These are phyloP conservation scores for Phytophthora colocasiae DNA, from an alignment of 352 stramenopile genomes.

Conservation along the genomic window DNA sequence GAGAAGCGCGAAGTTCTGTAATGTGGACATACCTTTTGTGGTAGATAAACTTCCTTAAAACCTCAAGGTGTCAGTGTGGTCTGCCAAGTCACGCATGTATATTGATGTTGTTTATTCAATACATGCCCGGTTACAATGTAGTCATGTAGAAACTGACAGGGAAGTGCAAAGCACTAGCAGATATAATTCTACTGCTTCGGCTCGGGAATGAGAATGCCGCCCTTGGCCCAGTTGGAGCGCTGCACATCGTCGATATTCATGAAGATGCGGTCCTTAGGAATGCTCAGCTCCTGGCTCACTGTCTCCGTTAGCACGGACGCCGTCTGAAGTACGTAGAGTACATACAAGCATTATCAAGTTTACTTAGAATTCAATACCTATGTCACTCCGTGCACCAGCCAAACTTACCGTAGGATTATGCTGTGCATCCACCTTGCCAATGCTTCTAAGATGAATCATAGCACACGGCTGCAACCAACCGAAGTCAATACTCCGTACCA, in stretches of 20 bases:
- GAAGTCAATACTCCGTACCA: not conserved
- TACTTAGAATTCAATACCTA: too few species aligned
- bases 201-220: constrained; percentile 43
- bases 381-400: too few species aligned
- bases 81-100: too few species aligned
- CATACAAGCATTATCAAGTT: not conserved
- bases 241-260: constrained; percentile 63
- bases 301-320: constrained; percentile 47
- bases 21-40: too few species aligned
- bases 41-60: too few species aligned
- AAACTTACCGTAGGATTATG: constrained; percentile 50
- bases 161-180: too few species aligned
- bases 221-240: constrained; percentile 56
- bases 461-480: constrained; percentile 50
- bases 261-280: constrained; percentile 55
- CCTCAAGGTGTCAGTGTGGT: too few species aligned
- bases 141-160: too few species aligned
- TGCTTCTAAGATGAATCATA: constrained; percentile 61
- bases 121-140: too few species aligned
- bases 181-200: constrained; percentile 32
- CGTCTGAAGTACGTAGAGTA: constrained; percentile 37
- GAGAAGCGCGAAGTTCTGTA: too few species aligned
- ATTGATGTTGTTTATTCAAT: too few species aligned
- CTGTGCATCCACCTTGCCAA: constrained; percentile 59
- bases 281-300: constrained; percentile 49